phyloP scores from a whole-genome alignment of 768 basidiomycete species.

The Mycena rebaudengoi region DNA sequence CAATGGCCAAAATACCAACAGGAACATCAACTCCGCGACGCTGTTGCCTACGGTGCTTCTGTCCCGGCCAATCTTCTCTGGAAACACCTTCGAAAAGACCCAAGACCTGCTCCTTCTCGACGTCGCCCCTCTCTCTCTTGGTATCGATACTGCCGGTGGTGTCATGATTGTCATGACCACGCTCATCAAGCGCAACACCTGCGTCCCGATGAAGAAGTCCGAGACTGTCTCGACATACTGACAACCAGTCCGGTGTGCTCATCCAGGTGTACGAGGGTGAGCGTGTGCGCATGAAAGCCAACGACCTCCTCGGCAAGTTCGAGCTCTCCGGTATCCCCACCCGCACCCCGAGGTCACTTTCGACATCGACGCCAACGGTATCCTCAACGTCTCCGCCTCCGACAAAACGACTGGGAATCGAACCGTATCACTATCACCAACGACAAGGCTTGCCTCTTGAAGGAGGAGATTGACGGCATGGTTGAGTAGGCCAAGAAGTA shows the following conservation, averaged over 20 bases:
- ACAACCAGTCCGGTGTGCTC: constrained; percentile 83
- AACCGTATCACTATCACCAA: too few relatives aligned
- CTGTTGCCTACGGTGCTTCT: constrained; percentile 63
- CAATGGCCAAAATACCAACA: neutral
- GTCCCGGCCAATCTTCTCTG: constrained; percentile 45
- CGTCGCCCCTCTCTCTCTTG: constrained; percentile 41
- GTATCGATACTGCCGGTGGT: constrained; percentile 50
- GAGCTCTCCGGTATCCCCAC: constrained; percentile 81
- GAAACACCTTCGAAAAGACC: constrained; percentile 60
- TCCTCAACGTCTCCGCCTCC: constrained; percentile 75
- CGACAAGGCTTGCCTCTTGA: constrained; percentile 56
- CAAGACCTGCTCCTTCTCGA: constrained; percentile 46
- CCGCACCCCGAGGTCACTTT: constrained; percentile 87
- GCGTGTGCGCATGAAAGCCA: constrained; percentile 83
- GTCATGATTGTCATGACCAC: constrained; percentile 13
- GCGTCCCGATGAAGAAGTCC: constrained; percentile 84
- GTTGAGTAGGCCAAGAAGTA: constrained; percentile 47
- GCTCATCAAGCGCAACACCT: constrained; percentile 14
- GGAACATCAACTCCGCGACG: constrained; percentile 4
- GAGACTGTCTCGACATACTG: constrained; percentile 60
- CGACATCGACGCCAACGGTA: constrained; percentile 81
- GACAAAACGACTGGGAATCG: constrained; percentile 85
- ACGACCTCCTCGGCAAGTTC: constrained; percentile 85
- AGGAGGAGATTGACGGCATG: constrained; percentile 54
- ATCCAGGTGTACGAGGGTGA: constrained; percentile 87